A percentile compares a stretch with the other conserved stretches of the same genome.
Conservation (phyloP, 2,329 filamentous ascomycete species). For the Ophiocordyceps robertsii region DNA sequence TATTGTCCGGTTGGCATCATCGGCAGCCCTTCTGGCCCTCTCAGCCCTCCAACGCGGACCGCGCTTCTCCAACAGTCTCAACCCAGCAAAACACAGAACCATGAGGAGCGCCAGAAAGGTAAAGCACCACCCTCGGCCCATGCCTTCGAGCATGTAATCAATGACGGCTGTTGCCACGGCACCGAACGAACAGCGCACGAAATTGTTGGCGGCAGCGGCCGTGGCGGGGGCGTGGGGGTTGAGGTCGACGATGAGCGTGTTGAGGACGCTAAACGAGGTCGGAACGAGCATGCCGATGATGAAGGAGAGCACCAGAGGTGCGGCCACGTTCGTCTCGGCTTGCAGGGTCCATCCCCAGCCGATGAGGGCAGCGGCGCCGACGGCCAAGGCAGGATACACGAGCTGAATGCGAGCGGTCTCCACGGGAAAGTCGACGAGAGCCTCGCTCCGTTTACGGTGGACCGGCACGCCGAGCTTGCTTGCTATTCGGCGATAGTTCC, state of each 20-base stretch:
- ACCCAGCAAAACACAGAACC: slow-evolving; percentile 30
- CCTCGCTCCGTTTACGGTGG: slow-evolving; percentile 41
- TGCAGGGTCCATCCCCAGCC: slow-evolving; percentile 46
- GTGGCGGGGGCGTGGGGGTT: slow-evolving; percentile 48
- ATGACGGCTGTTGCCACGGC: slow-evolving; percentile 47
- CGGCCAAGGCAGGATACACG: slow-evolving; percentile 37
- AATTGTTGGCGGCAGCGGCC: slow-evolving; percentile 49
- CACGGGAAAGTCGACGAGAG: slow-evolving; percentile 38
- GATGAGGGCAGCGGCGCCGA: slow-evolving; percentile 39
- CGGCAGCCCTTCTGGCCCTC: slow-evolving; percentile 21
- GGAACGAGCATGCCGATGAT: slow-evolving; percentile 44
- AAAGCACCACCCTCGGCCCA: slow-evolving; percentile 51
- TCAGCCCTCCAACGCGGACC: slow-evolving; percentile 38
- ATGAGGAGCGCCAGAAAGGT: slow-evolving; percentile 42
- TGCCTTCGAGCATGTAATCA: slow-evolving; percentile 38
- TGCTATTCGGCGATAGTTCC: slow-evolving; percentile 60
- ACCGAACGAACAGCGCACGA: slow-evolving; percentile 47
- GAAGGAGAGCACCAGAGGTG: slow-evolving; percentile 41
- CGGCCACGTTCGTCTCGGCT: slow-evolving; percentile 34
- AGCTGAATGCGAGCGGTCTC: slow-evolving; percentile 41
- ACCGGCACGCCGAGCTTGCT: slow-evolving; percentile 46
- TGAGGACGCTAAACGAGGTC: slow-evolving; percentile 50
- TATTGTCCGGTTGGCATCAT: background rate
- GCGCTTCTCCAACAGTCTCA: slow-evolving; percentile 34
- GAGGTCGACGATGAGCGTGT: slow-evolving; percentile 49